Base-by-base conservation (phyloP, 805 yeast species). In the Kazachstania kunashirensis region DNA sequence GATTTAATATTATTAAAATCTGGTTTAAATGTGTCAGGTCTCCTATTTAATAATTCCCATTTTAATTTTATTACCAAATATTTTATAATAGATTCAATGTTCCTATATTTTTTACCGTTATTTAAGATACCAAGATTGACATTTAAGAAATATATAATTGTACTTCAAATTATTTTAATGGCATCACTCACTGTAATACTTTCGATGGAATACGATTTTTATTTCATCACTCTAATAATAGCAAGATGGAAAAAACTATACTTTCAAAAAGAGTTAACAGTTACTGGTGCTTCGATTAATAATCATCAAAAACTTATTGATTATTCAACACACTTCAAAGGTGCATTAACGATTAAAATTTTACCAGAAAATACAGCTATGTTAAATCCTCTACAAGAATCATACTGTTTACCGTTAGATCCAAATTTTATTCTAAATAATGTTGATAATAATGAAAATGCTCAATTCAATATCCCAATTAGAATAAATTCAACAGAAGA, bases 361-460 rank as follows among this genome's bases (percentile, higher is more conserved):
- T 64, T 92, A 24, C 97, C 98, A 0, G 96, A 89, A 59, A 81
- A 94, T 30, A 79, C 94, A 0, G 95, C 94, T 4, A 66, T 69
- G 49, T 62, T 92, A 48, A 85, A 88, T 45, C 96, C 96, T 3
- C 72, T 75, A 47, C 73, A 68, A 34, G 75, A 72, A 20, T 66
- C 73, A 4, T 71, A 70, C 42, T 92, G 98, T 61, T 46, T 81
- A 30, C 71, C 72, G 13, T 37, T 47, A 36, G 55, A 62, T 34
- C 40, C 56, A 14, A 27, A 27, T 17, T 29, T 46, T 10, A 31
- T 41, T 6, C 42, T 47, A 15, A 40, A 47, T 13, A 41, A 50
- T 42, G 17, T 13, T 31, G 14, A 6, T 3, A 25, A 31, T 6
- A 24, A 15, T 21, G 12, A 18, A 11, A 16, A 24, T 24, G 16